These are phyloP conservation scores for Coelastrella sp. DNA, from an alignment of 139 green algal genomes.

Conservation along the genomic window DNA sequence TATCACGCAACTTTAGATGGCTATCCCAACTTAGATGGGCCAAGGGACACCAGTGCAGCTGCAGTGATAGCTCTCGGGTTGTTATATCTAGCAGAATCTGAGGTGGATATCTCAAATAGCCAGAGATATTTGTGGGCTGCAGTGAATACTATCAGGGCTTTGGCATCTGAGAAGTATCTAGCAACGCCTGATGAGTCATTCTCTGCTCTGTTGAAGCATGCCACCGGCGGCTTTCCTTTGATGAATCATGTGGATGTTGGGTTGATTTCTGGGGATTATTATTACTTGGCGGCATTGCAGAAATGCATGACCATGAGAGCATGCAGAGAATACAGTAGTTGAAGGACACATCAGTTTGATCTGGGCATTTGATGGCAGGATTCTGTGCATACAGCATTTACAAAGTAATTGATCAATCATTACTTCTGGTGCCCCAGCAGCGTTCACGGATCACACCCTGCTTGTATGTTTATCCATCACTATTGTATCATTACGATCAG, in stretches of 20 bases:
- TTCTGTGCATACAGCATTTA: too few relatives aligned
- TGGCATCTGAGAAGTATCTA: constrained; percentile 40
- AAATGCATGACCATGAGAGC: neutral
- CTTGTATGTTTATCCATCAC: too few relatives aligned
- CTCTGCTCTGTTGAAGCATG: constrained; percentile 24
- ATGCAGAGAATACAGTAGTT: neutral
- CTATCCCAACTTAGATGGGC: constrained; percentile 7
- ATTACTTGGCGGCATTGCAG: constrained; percentile 19
- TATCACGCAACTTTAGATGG: neutral
- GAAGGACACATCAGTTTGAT: neutral
- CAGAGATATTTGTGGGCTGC: constrained; percentile 26
- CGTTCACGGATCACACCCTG: too few relatives aligned
- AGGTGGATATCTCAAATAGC: neutral
- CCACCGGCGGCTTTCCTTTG: constrained; percentile 14
- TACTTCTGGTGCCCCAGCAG: too few relatives aligned
- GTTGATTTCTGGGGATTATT: constrained; percentile 39
- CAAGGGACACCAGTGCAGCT: constrained; percentile 21
- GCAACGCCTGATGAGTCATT: neutral
- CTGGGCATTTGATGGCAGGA: too few relatives aligned
- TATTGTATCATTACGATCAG: too few relatives aligned
- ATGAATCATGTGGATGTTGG: constrained; percentile 3
- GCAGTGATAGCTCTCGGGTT: constrained; percentile 28
- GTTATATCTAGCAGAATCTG: constrained; percentile 29
- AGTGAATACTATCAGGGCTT: neutral
- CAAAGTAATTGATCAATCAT: too few relatives aligned